Evolutionary conservation across 306 rosid genomes (phyloP), one percentile per base, ranked within the genome.

Genomic region (Begonia fuchsioides): DNA sequence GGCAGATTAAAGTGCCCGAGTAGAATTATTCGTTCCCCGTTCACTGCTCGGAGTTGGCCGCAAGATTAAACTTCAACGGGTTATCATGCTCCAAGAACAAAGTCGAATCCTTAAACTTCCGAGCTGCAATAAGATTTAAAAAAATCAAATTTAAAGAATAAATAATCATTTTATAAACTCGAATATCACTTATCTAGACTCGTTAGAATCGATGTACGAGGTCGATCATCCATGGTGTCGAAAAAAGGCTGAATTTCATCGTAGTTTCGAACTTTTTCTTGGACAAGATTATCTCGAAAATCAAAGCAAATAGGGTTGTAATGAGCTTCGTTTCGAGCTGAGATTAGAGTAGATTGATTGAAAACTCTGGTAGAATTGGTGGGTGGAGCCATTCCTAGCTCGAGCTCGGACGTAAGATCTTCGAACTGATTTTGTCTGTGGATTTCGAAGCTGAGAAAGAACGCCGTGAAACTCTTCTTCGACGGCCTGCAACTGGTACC

Each of bases 61-160:
- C 76, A 57, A 86, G 96, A 63, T 85, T 78, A 59, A 76, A 81
- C 86, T 74, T 78, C 77, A 86, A 63, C 63, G 77, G 80, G 48
- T 78, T 79, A 60, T 81, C 70, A 17, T 67, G 68, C 56, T 71
- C 82, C 12, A 50, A 66, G 48, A 77, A 65, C 50, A 69, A 83
- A 40, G 71, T 69, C 5, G 76, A 71, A 48, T 74, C 93, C 68
- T 76, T 82, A 51, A 65, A 49, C 81, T 72, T 79, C 95, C 9
- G 93, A 81, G 54, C 95, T 78, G 78, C 66, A 63, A 16, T 32
- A 50, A 46, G 9, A 39, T 7, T 3, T 50, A 8, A 8, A 54
- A 32, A 9, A 13, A 20, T 44, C 13, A 43, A 7, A 43, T 1
- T 43, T 6, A 47, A 47, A 41, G 0, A 41, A 41, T 3, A 41